These are phyloP conservation scores for Letharia columbiana DNA, from an alignment of 495 filamentous ascomycete species.

Conservation along the genomic window DNA sequence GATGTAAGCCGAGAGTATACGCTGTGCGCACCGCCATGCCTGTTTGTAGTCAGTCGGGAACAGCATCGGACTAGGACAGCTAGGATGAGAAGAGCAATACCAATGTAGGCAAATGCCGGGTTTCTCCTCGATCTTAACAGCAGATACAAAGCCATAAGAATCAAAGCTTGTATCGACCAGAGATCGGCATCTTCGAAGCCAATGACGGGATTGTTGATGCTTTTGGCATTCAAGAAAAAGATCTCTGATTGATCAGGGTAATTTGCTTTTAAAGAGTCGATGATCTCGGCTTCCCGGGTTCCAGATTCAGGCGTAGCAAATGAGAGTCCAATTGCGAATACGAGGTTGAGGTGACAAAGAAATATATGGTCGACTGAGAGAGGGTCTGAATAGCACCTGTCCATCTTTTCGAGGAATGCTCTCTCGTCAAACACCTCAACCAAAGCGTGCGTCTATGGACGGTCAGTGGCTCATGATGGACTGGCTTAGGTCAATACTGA, in stretches of 20 bases:
- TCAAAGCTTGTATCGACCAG: conserved; percentile 54
- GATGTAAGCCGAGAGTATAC: conserved; percentile 51
- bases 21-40: conserved; percentile 58
- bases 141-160: conserved; percentile 54
- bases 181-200: conserved; percentile 55
- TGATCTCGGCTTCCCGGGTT: conserved; percentile 39
- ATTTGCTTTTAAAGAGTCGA: conserved; percentile 41
- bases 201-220: conserved; percentile 43
- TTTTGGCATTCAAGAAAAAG: conserved; percentile 51
- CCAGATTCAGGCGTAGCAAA: conserved; percentile 45
- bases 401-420: conserved; percentile 40
- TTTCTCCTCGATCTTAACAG: conserved; percentile 49
- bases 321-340: conserved; percentile 51
- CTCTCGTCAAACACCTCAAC: conserved; percentile 46
- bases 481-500: conserved; percentile 25
- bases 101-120: conserved; percentile 50
- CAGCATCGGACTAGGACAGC: conserved; percentile 16
- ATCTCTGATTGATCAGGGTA: conserved; percentile 45
- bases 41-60: conserved; percentile 17
- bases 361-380: conserved; percentile 39
- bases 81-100: conserved; percentile 26
- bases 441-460: conserved; percentile 45
- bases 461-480: neutral
- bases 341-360: conserved; percentile 49
- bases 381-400: conserved; percentile 46